Base-by-base conservation (phyloP, 1,284 basidiomycete genomes). In the Marasmius sp. region DNA sequence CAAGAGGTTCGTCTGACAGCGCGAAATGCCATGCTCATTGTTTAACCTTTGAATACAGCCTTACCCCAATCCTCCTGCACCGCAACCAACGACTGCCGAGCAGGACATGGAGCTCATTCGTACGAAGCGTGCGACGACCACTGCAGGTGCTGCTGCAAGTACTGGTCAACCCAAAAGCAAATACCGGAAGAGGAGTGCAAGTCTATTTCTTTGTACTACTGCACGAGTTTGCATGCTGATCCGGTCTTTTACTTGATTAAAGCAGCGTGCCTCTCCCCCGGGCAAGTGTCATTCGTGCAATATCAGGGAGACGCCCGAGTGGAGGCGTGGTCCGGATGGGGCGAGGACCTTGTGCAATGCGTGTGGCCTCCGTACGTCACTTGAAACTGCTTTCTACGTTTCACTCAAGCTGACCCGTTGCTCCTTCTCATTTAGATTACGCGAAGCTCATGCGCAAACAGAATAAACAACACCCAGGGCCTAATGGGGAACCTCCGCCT, bases 211-310 rank as follows among this genome's bases (percentile, higher is more conserved):
- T 41, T 61, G 41, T 64, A 61, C 12, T 58, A 68, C 54, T 60
- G 49, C 43, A 34, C 49, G 49, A 61, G 33, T 34, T 41, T 61
- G 65, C 64, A 71, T 67, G 67, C 68, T 72, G 70, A 65, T 65
- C 55, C 54, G 37, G 61, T 52, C 67, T 70, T 52, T 67, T 68
- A 61, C 71, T 72, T 75, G 66, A 68, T 75, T 68, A 68, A 68
- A 68, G 61, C 76, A 92, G 91, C 85, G 91, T 64, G 89, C 90
- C 54, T 89, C 87, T 45, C 91, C 91, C 22, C 91, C 91, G 11
- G 90, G 90, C 9, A 90, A 91, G 70, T 93, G 91, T 68, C 89
- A 92, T 73, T 91, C 91, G 34, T 93, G 91, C 71, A 90, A 91
- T 74, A 92, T 91, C 61, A 81, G 87, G 61, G 91, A 93, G 72